Percentiles rank a stretch among this genome's conserved stretches.
phyloP scores from a whole-genome alignment of 176 grass and related monocot species.

The Pontederia paniculata region DNA sequence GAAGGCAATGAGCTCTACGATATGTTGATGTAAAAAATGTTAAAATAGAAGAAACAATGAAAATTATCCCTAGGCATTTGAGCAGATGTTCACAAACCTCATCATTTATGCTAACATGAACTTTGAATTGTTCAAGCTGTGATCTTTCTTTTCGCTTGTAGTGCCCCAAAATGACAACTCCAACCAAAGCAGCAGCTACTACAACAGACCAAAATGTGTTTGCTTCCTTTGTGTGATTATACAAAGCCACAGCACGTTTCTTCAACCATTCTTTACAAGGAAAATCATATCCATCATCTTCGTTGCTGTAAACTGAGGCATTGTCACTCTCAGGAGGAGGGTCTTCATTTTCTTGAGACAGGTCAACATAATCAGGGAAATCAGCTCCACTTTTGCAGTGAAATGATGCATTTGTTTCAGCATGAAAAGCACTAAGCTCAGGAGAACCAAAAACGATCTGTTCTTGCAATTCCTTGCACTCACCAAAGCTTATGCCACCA shows the following conservation, averaged over 20 bases:
- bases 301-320: not conserved
- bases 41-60: too few species aligned
- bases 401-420: conserved; percentile 1
- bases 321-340: not conserved
- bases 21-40: too few species aligned
- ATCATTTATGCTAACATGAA: conserved; percentile 30
- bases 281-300: not conserved
- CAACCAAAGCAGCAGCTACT: conserved; percentile 32
- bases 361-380: not conserved
- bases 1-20: too few species aligned
- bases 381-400: not conserved
- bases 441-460: not conserved
- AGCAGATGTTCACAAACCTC: conserved; percentile 14
- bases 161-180: conserved; percentile 32
- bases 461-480: conserved; percentile 17
- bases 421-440: conserved; percentile 5
- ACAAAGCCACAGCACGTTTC: conserved; percentile 23
- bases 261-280: conserved; percentile 40
- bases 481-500: conserved; percentile 2
- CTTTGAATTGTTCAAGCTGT: conserved; percentile 28
- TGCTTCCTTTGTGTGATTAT: conserved; percentile 34
- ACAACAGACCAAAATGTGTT: conserved; percentile 32
- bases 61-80: too few species aligned
- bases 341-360: not conserved
- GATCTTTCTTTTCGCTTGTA: conserved; percentile 30